These are phyloP conservation scores for Rhodosporidiobolus odoratus DNA, from an alignment of 768 basidiomycete genomes.

Conservation along the genomic window DNA sequence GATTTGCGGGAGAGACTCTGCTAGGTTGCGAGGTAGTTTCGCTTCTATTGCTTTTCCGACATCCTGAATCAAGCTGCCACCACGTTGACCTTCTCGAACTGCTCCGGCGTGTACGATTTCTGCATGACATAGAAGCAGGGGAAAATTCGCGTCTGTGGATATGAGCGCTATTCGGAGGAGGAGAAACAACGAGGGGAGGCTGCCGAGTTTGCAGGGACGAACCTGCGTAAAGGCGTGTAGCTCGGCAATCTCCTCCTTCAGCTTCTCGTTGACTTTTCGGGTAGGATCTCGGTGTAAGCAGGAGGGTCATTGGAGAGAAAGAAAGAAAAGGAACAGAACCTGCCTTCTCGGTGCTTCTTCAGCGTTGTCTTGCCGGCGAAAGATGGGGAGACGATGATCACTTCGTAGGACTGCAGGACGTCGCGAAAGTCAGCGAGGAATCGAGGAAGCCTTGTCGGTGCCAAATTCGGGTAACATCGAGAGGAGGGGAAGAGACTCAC, in stretches of 20 bases:
- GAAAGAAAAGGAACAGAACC: neutral
- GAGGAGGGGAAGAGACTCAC: slow-evolving; percentile 14
- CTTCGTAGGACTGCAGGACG: slow-evolving; percentile 38
- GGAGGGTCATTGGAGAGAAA: neutral
- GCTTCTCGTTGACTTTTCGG: slow-evolving; percentile 38
- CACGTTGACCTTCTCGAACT: slow-evolving; percentile 36
- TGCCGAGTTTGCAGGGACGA: neutral
- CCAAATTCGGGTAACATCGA: neutral
- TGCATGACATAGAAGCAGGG: neutral
- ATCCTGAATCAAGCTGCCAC: slow-evolving; percentile 15
- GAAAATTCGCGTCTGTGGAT: too few species aligned
- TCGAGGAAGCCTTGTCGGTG: too few species aligned
- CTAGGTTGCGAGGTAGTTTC: too few species aligned
- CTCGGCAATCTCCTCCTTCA: slow-evolving; percentile 42
- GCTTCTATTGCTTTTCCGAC: neutral
- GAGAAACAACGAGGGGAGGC: neutral
- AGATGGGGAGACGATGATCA: slow-evolving; percentile 40
- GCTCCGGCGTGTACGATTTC: slow-evolving; percentile 41
- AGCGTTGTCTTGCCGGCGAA: slow-evolving; percentile 41
- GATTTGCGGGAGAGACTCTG: too few species aligned
- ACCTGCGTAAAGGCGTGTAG: slow-evolving; percentile 43
- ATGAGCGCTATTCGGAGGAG: too few species aligned
- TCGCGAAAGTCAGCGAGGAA: neutral
- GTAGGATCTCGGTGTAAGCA: neutral
- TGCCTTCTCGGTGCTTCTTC: slow-evolving; percentile 41